Base-by-base conservation (phyloP, 2,329 filamentous ascomycete genomes). In the Fusarium staphyleae region DNA sequence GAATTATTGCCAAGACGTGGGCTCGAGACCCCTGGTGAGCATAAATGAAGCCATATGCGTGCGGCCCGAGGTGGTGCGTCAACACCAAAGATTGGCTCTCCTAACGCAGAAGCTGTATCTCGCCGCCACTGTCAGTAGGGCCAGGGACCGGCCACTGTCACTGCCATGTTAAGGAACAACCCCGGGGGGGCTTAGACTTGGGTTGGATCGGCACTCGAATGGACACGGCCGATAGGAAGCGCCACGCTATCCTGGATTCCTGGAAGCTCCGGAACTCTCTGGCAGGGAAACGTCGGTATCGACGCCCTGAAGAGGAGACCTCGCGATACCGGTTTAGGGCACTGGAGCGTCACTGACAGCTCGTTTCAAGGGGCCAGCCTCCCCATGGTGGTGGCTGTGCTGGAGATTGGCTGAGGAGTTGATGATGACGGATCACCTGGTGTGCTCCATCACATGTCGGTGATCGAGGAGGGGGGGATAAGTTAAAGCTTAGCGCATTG, bases 261-360 rank as follows among this genome's bases (percentile, higher is more conserved):
- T 9, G 28, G 28, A 22, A 22, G 39, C 28, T 50, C 53, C n/a
- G n/a, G 40, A 49, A n/a, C 35, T 33, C 29, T 39, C 22, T 24
- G 33, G 34, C 18, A 47, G 46, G 44, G 52, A 56, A 60, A 55
- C 46, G 42, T 57, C 63, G 63, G 63, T 66, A 62, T 45, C 48
- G 44, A 49, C 49, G 28, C 40, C 49, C 26, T 35, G 32, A 35
- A 24, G 12, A 39, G 30, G 45, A 54, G 48, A 42, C 40, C 18
- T 61, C 24, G 41, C 55, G 51, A 60, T 63, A 50, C 48, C 57
- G 33, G 43, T 49, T 58, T 60, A 26, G 57, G 52, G 6, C 24
- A 45, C n/a, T 24, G 28, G 22, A 18, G 57, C 45, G 55, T 57
- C 52, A 57, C 47, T 57, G 42, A 24, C 52, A 46, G 50, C 28